Base-by-base conservation (phyloP, 139 green algal genomes). In the Diplosphaera chodatii region DNA sequence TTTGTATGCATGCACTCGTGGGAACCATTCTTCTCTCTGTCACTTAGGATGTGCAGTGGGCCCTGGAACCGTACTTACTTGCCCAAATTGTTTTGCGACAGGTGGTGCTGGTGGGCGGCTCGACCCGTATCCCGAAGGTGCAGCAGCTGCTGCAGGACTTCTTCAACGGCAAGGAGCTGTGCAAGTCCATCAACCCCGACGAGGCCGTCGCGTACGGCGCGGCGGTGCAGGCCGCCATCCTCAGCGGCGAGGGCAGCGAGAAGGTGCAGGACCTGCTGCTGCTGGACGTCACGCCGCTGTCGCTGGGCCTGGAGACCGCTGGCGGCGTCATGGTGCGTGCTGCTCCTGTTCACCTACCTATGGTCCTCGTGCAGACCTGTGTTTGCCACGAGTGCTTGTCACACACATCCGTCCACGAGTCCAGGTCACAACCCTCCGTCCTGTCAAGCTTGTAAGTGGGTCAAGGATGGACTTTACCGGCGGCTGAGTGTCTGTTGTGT, bases 111-210 rank as follows among this genome's bases (percentile, higher is more conserved):
- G 88, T 94, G 40, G 94, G 94, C 68, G 94, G 94, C 72, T 97
- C 92, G 66, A 98, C 94, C 23, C 91, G 94, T 71, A 99, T 99
- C 74, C 95, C 95, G 80, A 98, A 98, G 87, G 91, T 99, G 71
- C 95, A 99, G 87, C 71, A 87, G 74, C 83, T 99, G 78, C 90
- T 99, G 66, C 86, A 93, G 83, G 95, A 99, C 83, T 99, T 96
- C 83, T 99, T 99, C 90, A 96, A 97, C 74, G 94, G 95, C 81
- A 98, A 98, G 91, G 95, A 99, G 87, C 90, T 99, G 40, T 96
- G 91, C 91, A 98, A 99, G 87, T 88, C 69, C 75, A 99, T 99
- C 90, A 99, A 99, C 91, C 95, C 95, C 28, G 95, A 99, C 75
- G 95, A 99, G 87, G 95, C 95, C 20, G 95, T 99, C 23, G 95